Conservation (phyloP, 2,329 filamentous ascomycete genomes). For the Colletotrichum noveboracense region DNA sequence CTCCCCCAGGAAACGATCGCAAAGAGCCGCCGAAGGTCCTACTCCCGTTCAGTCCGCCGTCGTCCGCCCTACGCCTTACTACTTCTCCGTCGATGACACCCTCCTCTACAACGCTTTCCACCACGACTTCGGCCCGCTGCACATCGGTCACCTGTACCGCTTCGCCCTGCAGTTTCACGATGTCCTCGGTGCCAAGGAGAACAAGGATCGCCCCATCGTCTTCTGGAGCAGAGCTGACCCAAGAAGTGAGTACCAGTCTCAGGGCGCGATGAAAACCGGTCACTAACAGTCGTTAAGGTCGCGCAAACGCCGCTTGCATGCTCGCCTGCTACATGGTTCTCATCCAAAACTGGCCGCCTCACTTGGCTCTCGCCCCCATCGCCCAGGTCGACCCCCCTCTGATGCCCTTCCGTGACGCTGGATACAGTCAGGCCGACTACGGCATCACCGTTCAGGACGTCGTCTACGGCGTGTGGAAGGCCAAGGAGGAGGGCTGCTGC, state of each 20-base stretch:
- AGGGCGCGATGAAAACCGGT: slow-evolving; percentile 8
- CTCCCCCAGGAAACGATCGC: slow-evolving; percentile 43
- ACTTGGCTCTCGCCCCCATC: slow-evolving; percentile 92
- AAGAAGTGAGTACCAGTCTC: slow-evolving; percentile 67
- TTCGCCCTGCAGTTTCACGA: slow-evolving; percentile 97
- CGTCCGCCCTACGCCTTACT: slow-evolving; percentile 70
- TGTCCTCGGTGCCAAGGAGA: slow-evolving; percentile 88
- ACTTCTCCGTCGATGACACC: slow-evolving; percentile 93
- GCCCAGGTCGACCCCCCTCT: slow-evolving; percentile 95
- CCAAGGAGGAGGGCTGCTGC: slow-evolving; percentile 93
- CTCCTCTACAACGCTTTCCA: slow-evolving; percentile 98
- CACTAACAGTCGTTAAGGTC: slow-evolving; percentile 57
- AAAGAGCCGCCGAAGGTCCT: slow-evolving; percentile 63
- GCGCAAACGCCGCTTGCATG: slow-evolving; percentile 92
- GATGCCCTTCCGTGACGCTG: slow-evolving; percentile 98
- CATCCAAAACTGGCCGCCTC: slow-evolving; percentile 96
- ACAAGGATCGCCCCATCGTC: slow-evolving; percentile 87
- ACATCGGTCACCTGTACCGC: slow-evolving; percentile 96
- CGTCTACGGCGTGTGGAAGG: slow-evolving; percentile 98
- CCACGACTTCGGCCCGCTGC: slow-evolving; percentile 95
- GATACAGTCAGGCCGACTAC: slow-evolving; percentile 98
- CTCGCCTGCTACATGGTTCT: slow-evolving; percentile 98
- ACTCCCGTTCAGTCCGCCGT: slow-evolving; percentile 39
- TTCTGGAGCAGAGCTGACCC: slow-evolving; percentile 96
- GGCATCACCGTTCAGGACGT: slow-evolving; percentile 95